Conservation (phyloP, 345 rosid species). For the Dimocarpus longan region DNA sequence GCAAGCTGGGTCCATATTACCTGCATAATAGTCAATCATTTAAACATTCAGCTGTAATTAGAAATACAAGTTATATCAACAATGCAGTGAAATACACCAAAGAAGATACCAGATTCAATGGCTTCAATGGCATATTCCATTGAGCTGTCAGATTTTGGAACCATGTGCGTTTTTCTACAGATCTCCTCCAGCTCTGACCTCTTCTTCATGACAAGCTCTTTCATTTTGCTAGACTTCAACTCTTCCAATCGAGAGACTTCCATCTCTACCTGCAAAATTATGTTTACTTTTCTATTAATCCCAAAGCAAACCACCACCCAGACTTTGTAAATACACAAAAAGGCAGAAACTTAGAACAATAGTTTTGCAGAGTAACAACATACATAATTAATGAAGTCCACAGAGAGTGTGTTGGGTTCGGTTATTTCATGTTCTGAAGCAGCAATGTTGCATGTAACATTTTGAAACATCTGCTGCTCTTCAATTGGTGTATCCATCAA, state of each 20-base stretch:
- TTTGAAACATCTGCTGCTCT: constrained; percentile 89
- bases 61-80: not conserved
- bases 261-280: constrained; percentile 68
- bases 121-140: constrained; percentile 69
- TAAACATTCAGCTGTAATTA: not conserved
- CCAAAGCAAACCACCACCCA: not conserved
- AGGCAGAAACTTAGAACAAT: constrained; percentile 8
- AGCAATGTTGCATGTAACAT: constrained; percentile 90
- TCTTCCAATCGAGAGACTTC: constrained; percentile 88
- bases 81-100: not conserved
- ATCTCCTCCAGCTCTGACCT: constrained; percentile 84
- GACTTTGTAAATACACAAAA: not conserved
- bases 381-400: constrained; percentile 76
- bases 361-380: constrained; percentile 35
- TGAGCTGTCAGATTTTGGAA: constrained; percentile 64
- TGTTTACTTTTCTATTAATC: constrained; percentile 13
- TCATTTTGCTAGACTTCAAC: constrained; percentile 94
- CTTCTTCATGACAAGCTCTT: constrained; percentile 94
- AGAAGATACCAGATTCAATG: constrained; percentile 72
- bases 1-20: constrained; percentile 62
- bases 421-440: constrained; percentile 92
- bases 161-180: constrained; percentile 86
- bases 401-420: constrained; percentile 81
- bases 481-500: constrained; percentile 98
- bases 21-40: constrained; percentile 31